Evolutionary conservation across 2,329 filamentous ascomycete genomes (phyloP), one percentile per base, ranked within the genome.

Genomic region (Epichloe uncinata): DNA sequence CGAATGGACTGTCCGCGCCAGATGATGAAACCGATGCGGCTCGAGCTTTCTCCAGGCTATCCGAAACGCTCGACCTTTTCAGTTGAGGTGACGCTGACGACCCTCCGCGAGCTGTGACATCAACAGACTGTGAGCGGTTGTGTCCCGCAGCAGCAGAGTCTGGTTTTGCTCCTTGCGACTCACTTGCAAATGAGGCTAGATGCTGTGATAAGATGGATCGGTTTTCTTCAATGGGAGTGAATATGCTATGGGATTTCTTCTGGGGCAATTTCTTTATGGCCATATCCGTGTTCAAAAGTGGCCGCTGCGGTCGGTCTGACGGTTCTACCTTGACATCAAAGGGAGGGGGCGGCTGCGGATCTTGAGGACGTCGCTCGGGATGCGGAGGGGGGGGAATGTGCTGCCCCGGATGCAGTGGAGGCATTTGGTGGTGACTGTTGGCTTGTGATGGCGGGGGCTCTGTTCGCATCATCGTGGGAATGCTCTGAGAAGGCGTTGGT

Each of bases 141-240:
- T 48, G 18, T 15, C 55, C 66, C 26, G 61, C 48, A 15, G 55
- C 52, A 30, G 57, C 55, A 4, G 57, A 52, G 55, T 77, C 65
- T 54, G 65, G 60, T 61, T 73, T 64, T 40, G 54, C 37, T 36
- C 60, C 54, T 48, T 62, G 72, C 45, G 73, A 66, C 45, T 81
- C 79, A 3, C 77, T 73, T 9, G 79, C 74, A 56, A 85, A 84
- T 1, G 78, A 78, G 15, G 80, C 82, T 54, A 86, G 82, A 63
- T 95, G 89, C 56, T 91, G 87, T 12, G 87, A 88, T 42, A 96
- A 69, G 52, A 96, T 84, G 1, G 90, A 96, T 45, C 87, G 79
- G 58, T 85, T 89, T 63, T 95, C 90, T 60, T 97, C 93, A 54
- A 98, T 95, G 0, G 93, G 93, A 0, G 93, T 98, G 63, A 97